A percentile compares a stretch with the other conserved stretches of the same genome.
phyloP scores from a whole-genome alignment of 2,329 filamentous ascomycete genomes.

The Talaromyces sp. region DNA sequence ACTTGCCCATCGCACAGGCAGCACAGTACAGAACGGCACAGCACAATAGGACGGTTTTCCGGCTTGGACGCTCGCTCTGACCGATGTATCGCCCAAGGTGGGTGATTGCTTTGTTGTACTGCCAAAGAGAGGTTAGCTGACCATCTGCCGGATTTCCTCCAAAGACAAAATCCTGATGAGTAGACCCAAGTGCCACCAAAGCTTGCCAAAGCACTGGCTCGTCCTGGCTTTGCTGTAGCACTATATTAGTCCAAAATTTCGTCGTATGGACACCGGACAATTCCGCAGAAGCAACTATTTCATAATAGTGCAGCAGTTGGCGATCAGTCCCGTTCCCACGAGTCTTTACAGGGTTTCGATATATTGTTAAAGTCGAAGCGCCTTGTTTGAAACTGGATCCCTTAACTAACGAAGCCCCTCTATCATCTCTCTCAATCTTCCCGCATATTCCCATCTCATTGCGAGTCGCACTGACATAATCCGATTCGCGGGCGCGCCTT shows the following conservation, averaged over 20 bases:
- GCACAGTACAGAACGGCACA: background rate
- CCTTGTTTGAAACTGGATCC: background rate
- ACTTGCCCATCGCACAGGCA: background rate
- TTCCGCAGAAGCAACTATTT: background rate
- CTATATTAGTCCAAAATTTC: conserved; percentile 1
- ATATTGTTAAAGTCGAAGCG: background rate
- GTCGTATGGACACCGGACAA: background rate
- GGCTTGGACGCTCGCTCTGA: background rate
- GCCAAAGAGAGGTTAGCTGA: background rate
- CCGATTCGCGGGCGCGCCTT: background rate
- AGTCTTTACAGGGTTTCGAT: background rate
- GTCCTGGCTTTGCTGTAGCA: background rate
- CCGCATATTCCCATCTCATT: background rate
- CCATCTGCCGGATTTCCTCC: background rate
- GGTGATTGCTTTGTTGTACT: background rate
- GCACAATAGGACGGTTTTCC: background rate
- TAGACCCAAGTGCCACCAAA: conserved; percentile 1
- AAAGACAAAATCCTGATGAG: background rate
- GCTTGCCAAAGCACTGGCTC: background rate
- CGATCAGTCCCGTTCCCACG: background rate
- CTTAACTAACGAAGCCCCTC: background rate
- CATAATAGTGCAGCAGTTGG: background rate
- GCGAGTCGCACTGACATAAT: background rate
- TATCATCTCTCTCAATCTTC: background rate
- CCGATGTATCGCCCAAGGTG: background rate